phyloP scores from a whole-genome alignment of 257 asterid genomes.

The Solanum rostratum region DNA sequence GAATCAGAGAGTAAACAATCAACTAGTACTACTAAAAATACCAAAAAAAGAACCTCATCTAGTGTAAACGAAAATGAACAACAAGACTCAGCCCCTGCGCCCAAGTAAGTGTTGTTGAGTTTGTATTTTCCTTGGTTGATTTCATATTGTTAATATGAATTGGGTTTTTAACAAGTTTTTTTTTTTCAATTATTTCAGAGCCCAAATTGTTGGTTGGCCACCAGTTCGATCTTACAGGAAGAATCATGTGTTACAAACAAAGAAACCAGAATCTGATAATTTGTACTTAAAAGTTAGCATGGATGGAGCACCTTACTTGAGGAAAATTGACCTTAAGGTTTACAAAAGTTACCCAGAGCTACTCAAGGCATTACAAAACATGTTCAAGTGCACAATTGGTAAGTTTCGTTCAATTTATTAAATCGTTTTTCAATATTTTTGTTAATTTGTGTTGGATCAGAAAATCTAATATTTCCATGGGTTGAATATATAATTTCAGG shows the following conservation, averaged over 20 bases:
- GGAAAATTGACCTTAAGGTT: slow-evolving; percentile 69
- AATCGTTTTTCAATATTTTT: background rate
- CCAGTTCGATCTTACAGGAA: slow-evolving; percentile 80
- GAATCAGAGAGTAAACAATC: slow-evolving; percentile 18
- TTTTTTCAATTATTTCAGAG: background rate
- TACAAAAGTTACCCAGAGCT: slow-evolving; percentile 59
- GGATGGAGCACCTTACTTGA: slow-evolving; percentile 93
- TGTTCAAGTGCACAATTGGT: slow-evolving; percentile 85
- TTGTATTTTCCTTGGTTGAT: background rate
- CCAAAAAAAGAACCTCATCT: slow-evolving; percentile 50
- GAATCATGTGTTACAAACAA: slow-evolving; percentile 27
- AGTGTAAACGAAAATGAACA: background rate
- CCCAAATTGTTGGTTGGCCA: slow-evolving; percentile 77
- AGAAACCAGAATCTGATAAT: slow-evolving; percentile 36
- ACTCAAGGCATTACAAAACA: slow-evolving; percentile 49
- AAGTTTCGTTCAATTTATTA: background rate
- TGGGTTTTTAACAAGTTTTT: slow-evolving; percentile 4
- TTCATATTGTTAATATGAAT: slow-evolving; percentile 25
- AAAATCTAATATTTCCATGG: background rate
- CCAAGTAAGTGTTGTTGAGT: slow-evolving; percentile 36
- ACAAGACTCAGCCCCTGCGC: slow-evolving; percentile 28
- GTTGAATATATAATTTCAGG: slow-evolving; percentile 12
- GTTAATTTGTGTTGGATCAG: background rate
- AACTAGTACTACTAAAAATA: slow-evolving; percentile 1
- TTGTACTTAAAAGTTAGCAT: slow-evolving; percentile 83